Conservation (phyloP, 2,329 filamentous ascomycete genomes). For the Colletotrichum acutatum region DNA sequence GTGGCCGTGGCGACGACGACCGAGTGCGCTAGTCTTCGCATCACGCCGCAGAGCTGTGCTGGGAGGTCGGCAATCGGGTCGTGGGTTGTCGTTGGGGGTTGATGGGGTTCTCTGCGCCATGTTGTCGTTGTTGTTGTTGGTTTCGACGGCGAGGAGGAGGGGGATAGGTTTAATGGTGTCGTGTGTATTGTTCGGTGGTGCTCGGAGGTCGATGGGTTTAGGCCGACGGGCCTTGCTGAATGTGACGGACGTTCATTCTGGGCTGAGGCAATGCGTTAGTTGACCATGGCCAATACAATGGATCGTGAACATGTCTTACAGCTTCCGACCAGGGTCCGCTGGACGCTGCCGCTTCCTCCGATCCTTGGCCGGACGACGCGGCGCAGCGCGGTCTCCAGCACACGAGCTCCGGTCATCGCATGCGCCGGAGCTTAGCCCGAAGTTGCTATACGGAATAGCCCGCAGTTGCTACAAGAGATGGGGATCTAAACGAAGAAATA, state of each 20-base stretch:
- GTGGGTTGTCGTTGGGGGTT: constrained; percentile 49
- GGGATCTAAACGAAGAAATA: no score
- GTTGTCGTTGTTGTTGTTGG: not conserved
- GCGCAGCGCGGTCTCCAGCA: constrained; percentile 33
- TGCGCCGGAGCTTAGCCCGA: constrained; percentile 22
- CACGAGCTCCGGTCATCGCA: constrained; percentile 46
- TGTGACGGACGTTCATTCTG: not conserved
- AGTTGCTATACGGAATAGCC: no score
- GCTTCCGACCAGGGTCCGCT: not conserved
- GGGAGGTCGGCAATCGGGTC: constrained; percentile 37
- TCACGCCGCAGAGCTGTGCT: constrained; percentile 61
- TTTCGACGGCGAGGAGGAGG: not conserved
- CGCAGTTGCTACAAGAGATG: not conserved
- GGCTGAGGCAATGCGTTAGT: not conserved
- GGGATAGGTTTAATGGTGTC: not conserved
- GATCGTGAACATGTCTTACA: not conserved
- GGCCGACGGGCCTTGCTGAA: constrained; percentile 1
- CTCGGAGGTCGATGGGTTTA: not conserved
- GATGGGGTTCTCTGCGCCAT: constrained; percentile 45
- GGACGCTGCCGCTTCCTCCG: not conserved
- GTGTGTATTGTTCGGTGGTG: constrained; percentile 18
- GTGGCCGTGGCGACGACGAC: constrained; percentile 66
- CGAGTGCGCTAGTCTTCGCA: constrained; percentile 65
- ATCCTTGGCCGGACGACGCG: constrained; percentile 9
- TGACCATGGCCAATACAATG: not conserved